Percentiles rank a stretch among this genome's conserved stretches.
These are phyloP conservation scores for Ceratocystis huliohia DNA, from an alignment of 2,329 filamentous ascomycete species.

Conservation along the genomic window DNA sequence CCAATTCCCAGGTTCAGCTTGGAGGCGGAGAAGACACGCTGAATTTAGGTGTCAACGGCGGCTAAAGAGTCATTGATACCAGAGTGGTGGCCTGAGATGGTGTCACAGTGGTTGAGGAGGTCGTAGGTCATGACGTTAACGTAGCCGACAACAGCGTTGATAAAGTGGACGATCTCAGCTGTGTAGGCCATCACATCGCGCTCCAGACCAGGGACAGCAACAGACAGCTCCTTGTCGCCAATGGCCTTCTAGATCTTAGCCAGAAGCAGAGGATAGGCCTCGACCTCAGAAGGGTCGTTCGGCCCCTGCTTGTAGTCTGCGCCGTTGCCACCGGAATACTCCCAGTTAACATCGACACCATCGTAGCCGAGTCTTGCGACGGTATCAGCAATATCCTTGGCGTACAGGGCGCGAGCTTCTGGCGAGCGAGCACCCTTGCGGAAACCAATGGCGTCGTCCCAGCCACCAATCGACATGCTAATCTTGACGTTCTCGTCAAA, in stretches of 20 bases:
- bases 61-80: slow-evolving; percentile 44
- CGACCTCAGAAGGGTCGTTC: slow-evolving; percentile 52
- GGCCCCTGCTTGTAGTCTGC: slow-evolving; percentile 54
- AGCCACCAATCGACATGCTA: slow-evolving; percentile 61
- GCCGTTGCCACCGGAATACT: slow-evolving; percentile 53
- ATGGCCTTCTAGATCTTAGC: slow-evolving; percentile 45
- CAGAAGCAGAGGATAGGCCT: slow-evolving; percentile 50
- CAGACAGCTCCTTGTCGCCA: slow-evolving; percentile 44
- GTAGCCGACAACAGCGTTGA: slow-evolving; percentile 50
- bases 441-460: slow-evolving; percentile 57
- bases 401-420: slow-evolving; percentile 43
- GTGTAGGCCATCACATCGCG: slow-evolving; percentile 58
- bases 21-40: too few species aligned
- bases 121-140: slow-evolving; percentile 61
- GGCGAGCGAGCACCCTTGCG: slow-evolving; percentile 41
- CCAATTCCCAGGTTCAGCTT: too few species aligned
- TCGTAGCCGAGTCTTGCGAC: slow-evolving; percentile 50
- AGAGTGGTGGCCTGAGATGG: slow-evolving; percentile 49
- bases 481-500: slow-evolving; percentile 46
- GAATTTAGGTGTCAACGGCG: slow-evolving; percentile 47
- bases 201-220: slow-evolving; percentile 52
- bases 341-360: slow-evolving; percentile 54
- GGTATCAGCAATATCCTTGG: slow-evolving; percentile 51
- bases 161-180: slow-evolving; percentile 41
- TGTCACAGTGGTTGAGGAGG: slow-evolving; percentile 56